These are phyloP conservation scores for Psilocybe sp. DNA, from an alignment of 768 basidiomycete genomes.

Conservation along the genomic window DNA sequence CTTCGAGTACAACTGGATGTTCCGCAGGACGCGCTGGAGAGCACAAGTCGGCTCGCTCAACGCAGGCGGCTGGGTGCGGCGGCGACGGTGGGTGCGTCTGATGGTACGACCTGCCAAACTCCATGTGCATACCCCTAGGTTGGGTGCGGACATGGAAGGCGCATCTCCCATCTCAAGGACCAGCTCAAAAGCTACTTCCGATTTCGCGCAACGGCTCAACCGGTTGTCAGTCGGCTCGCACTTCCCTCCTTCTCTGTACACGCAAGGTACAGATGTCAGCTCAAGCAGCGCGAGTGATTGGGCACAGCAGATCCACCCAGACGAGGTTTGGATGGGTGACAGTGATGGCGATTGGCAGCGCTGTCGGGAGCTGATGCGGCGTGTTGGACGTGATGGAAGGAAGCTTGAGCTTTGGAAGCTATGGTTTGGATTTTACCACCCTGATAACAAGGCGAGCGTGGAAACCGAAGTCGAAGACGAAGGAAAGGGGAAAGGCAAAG, in stretches of 20 bases:
- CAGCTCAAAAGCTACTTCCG: conserved; percentile 1
- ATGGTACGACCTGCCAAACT: conserved; percentile 67
- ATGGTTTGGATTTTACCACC: conserved; percentile 56
- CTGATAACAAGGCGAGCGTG: conserved; percentile 18
- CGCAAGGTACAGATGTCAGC: conserved; percentile 16
- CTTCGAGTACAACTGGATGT: conserved; percentile 84
- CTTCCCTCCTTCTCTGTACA: conserved; percentile 23
- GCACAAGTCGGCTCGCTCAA: conserved; percentile 56
- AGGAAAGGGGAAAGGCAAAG: background rate
- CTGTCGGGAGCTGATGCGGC: conserved; percentile 49
- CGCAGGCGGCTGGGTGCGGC: conserved; percentile 71
- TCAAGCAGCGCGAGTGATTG: conserved; percentile 10
- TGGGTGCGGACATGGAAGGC: too few relatives aligned
- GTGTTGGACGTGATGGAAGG: conserved; percentile 61
- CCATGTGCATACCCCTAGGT: too few relatives aligned
- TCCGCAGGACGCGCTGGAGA: conserved; percentile 66
- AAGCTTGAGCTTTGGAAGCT: conserved; percentile 73
- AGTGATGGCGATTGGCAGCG: conserved; percentile 57
- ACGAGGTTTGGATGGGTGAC: conserved; percentile 54
- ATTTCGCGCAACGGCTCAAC: conserved; percentile 3
- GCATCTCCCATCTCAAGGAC: too few relatives aligned
- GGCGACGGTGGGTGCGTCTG: conserved; percentile 79
- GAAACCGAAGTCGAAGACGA: conserved; percentile 2
- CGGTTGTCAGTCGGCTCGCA: conserved; percentile 30
- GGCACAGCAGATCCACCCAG: conserved; percentile 22